Conservation (phyloP, 306 rosid species). For the Ceratonia siliqua region DNA sequence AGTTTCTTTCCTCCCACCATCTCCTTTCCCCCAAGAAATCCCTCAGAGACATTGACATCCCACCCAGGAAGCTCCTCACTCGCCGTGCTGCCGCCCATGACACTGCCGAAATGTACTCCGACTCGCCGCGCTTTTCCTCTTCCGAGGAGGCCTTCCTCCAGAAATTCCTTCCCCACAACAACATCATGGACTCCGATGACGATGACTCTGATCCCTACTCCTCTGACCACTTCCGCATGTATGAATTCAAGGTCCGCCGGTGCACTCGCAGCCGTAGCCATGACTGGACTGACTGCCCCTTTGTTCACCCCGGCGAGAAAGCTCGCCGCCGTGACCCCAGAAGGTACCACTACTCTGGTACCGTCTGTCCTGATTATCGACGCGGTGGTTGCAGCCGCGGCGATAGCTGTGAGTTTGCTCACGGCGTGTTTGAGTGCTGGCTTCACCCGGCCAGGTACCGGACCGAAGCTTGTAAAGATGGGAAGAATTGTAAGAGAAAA, state of each 20-base stretch:
- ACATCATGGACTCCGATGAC: conserved; percentile 28
- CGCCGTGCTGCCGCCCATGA: conserved; percentile 37
- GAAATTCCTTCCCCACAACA: conserved; percentile 62
- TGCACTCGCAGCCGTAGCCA: conserved; percentile 95
- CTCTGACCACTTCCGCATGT: conserved; percentile 88
- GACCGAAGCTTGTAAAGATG: conserved; percentile 96
- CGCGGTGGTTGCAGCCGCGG: conserved; percentile 78
- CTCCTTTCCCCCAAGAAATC: conserved; percentile 47
- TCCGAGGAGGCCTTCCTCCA: conserved; percentile 58
- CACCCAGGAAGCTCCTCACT: conserved; percentile 77
- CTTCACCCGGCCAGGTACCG: conserved; percentile 90
- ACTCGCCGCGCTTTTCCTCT: conserved; percentile 44
- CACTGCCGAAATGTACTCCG: conserved; percentile 40
- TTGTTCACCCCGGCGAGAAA: conserved; percentile 86
- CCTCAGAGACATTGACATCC: conserved; percentile 56
- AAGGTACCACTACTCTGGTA: conserved; percentile 67
- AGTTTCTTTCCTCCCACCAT: conserved; percentile 43
- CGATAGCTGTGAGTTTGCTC: conserved; percentile 72
- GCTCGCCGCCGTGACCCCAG: conserved; percentile 90
- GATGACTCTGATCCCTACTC: conserved; percentile 71
- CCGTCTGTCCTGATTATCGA: conserved; percentile 76
- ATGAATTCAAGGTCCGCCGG: conserved; percentile 88
- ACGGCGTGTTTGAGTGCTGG: conserved; percentile 95
- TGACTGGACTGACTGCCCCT: conserved; percentile 98
- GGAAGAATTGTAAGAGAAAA: conserved; percentile 77